Base-by-base conservation (phyloP, 768 basidiomycete genomes). In the Psilocybe cubensis region DNA sequence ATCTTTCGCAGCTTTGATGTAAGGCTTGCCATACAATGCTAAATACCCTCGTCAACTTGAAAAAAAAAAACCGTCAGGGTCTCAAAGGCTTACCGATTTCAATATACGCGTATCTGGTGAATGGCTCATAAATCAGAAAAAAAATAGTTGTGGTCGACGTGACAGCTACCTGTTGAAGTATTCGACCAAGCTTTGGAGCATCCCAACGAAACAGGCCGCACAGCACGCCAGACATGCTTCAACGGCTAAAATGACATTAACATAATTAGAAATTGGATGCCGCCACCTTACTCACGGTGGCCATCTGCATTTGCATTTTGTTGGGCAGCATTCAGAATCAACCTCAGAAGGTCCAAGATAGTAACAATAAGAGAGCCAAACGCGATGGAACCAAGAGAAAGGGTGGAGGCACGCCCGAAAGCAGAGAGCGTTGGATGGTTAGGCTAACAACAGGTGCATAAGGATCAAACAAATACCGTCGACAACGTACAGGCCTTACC, bases 361-460 rank as follows among this genome's bases (percentile, higher is more conserved):
- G 93, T 91, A 25, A 94, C 92, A 55, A 94, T 89, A 63, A 94
- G 74, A 12, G 87, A 89, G 12, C 91, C 91, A 67, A 95, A 93
- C 0, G 91, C 90, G 60, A 94, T 91, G 1, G 89, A 92, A 7
- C 91, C 93, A 28, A 95, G 79, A 0, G 91, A 93, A 24, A 87
- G 71, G 0, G 90, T 92, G 3, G 87, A 89, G 21, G 90, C 89
- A 25, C 92, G 83, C 20, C 81, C 80, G 62, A 94, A 89, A 0
- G 90, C 79, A 42, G 86, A 79, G 2, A 86, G 66, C 7, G 89
- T 91, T 1, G 90, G 87, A 66, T 89, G 81, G 58, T 82, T 84
- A 31, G 90, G 91, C 83, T 89, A 54, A 54, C 28, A 54, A 14
- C 27, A 42, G 11, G 51, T 4, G 14, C 24, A 17, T 33, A 24